Conservation (phyloP, 768 basidiomycete species). For the Favolaschia claudopus region DNA sequence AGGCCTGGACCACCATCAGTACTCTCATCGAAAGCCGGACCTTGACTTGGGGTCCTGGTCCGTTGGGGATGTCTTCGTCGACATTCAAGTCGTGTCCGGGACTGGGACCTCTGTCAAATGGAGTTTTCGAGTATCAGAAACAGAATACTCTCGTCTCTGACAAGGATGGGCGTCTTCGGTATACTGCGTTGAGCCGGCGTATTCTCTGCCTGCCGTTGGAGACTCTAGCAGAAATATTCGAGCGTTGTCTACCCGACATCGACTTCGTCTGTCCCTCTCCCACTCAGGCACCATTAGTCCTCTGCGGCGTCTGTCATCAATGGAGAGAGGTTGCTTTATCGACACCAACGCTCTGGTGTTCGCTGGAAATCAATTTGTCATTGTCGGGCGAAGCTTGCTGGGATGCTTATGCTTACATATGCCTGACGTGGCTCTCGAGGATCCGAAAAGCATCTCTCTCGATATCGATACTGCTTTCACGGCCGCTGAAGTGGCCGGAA, state of each 20-base stretch:
- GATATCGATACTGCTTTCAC: too few relatives aligned
- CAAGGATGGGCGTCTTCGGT: neutral
- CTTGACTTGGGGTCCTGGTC: too few relatives aligned
- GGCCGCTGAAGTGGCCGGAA: too few relatives aligned
- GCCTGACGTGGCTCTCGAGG: too few relatives aligned
- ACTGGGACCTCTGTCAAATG: constrained; percentile 18
- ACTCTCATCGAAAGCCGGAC: too few relatives aligned
- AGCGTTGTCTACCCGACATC: neutral
- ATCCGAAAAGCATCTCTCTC: too few relatives aligned
- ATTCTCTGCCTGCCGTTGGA: constrained; percentile 1
- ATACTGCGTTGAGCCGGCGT: neutral
- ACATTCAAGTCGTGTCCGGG: too few relatives aligned
- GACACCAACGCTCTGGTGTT: constrained; percentile 9
- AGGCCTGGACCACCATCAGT: too few relatives aligned
- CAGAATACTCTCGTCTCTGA: neutral
- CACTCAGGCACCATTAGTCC: neutral
- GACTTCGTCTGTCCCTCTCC: neutral
- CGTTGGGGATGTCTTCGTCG: too few relatives aligned
- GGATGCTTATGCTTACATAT: too few relatives aligned
- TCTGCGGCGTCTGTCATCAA: neutral
- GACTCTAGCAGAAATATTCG: constrained; percentile 1
- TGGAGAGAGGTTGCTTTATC: constrained; percentile 2
- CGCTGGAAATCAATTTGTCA: neutral
- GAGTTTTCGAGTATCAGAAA: neutral
- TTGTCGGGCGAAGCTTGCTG: neutral